These are phyloP conservation scores for Picochlorum sp. DNA, from an alignment of 139 green algal genomes.

Conservation along the genomic window DNA sequence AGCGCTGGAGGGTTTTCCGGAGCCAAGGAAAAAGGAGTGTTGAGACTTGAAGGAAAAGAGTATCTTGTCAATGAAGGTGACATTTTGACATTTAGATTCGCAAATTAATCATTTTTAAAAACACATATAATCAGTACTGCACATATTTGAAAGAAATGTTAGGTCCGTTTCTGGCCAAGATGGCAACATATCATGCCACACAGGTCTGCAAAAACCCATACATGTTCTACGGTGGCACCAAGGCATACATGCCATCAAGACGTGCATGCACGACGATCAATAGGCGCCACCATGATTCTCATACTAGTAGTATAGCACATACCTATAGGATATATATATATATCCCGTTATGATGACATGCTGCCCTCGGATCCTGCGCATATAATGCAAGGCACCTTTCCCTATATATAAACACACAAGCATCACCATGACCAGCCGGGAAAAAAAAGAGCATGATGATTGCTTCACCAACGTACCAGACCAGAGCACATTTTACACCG, in stretches of 20 bases:
- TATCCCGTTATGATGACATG: no score
- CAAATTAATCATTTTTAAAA: conserved; percentile 1
- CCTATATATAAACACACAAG: no score
- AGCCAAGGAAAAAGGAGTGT: conserved; percentile 66
- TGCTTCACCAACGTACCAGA: neutral
- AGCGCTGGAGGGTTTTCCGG: conserved; percentile 39
- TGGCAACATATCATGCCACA: conserved; percentile 2
- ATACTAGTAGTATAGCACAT: no score
- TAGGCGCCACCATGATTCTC: no score
- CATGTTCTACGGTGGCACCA: neutral
- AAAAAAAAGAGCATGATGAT: no score
- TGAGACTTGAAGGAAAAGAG: conserved; percentile 93
- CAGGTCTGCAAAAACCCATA: conserved; percentile 13
- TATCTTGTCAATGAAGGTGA: conserved; percentile 94
- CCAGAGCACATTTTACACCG: conserved; percentile 6
- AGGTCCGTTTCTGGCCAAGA: conserved; percentile 27
- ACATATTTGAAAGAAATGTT: conserved; percentile 12
- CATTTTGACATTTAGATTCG: conserved; percentile 67
- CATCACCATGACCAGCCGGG: no score
- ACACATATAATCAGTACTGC: neutral
- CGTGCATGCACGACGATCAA: no score
- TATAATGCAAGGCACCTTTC: no score
- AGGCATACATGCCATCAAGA: no score
- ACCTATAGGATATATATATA: no score
- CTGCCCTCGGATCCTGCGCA: no score